phyloP scores from a whole-genome alignment of 768 basidiomycete genomes.

The Phanerodontia chrysosporium region DNA sequence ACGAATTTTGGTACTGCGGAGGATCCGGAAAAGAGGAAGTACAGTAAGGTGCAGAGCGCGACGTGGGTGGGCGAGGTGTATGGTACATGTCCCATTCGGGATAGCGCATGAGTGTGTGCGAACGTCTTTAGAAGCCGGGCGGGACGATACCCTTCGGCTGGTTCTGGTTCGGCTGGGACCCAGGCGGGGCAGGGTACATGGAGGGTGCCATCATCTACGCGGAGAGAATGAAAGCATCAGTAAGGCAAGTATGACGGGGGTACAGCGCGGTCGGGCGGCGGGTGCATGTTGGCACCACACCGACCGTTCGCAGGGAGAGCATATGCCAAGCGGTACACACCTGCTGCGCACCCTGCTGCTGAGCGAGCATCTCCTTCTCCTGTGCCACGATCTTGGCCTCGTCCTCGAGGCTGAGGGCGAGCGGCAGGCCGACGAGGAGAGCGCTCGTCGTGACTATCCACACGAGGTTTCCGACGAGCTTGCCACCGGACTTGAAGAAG shows the following conservation, averaged over 20 bases:
- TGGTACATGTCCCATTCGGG: constrained; percentile 13
- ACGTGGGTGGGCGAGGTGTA: constrained; percentile 12
- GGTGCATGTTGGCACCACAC: neutral
- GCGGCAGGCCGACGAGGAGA: constrained; percentile 87
- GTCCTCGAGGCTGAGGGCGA: constrained; percentile 92
- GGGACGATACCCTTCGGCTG: constrained; percentile 63
- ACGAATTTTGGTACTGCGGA: constrained; percentile 1
- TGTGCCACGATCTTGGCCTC: constrained; percentile 92
- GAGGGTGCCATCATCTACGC: constrained; percentile 72
- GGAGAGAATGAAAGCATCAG: constrained; percentile 10
- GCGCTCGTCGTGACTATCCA: constrained; percentile 96
- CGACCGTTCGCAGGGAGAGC: constrained; percentile 2
- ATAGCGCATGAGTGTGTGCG: constrained; percentile 5
- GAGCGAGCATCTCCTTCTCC: constrained; percentile 90
- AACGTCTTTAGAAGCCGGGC: constrained; percentile 67
- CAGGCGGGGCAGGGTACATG: constrained; percentile 46
- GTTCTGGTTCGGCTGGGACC: constrained; percentile 33
- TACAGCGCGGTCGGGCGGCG: neutral
- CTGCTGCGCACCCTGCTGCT: constrained; percentile 90
- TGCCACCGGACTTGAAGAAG: constrained; percentile 63
- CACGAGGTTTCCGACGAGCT: constrained; percentile 79
- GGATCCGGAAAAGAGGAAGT: constrained; percentile 4
- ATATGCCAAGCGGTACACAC: constrained; percentile 37
- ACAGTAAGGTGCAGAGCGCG: neutral
- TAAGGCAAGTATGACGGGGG: neutral